Base-by-base conservation (phyloP, 2,329 filamentous ascomycete genomes). In the Calonectria pseudoturangicola region DNA sequence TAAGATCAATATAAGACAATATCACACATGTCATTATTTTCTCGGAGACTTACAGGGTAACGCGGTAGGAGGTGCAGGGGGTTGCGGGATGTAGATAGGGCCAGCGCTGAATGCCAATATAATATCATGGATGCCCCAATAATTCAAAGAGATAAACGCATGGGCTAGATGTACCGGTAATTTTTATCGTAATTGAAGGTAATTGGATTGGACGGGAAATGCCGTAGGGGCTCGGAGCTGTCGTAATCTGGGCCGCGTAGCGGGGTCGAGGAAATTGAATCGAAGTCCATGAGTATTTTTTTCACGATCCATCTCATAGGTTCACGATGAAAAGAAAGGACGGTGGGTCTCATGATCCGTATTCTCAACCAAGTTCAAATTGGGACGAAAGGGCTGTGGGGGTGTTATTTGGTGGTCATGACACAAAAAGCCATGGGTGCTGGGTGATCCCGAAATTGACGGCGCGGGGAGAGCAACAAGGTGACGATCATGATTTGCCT, bases 401-500 rank as follows among this genome's bases (percentile, higher is more conserved):
- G 21, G 62, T 50, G 28, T 65, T 65, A 48, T 48, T 65, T 65
- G 62, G 33, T 65, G 62, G 45, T 65, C 43, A 48, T 60, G 54
- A 60, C 54, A 43, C 54, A 43, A 21, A 21, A 28, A 60, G 54
- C 54, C 54, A 60, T 60, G 54, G 54, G 54, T 60, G 21, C 54
- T 47, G 41, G 62, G n/a, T 65, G 45, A 50, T 50, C 62, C 62
- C 45, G 62, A 65, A 36, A 65, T 65, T 65, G 43, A 65, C 45
- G 18, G n/a, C 43, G 41, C 39, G 43, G 28, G 43, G 41, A 65
- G 45, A 47, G 62, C 43, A 43, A 65, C 54, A 60, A 27, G 54
- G n/a, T 36, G 62, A 65, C 45, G 62, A 65, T 65, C 62, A 47
- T 65, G 54, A 60, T 60, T 60, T 60, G 39, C 54, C 54, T 60